Conservation (phyloP, 1,284 basidiomycete genomes). For the Neonothopanus nambi region DNA sequence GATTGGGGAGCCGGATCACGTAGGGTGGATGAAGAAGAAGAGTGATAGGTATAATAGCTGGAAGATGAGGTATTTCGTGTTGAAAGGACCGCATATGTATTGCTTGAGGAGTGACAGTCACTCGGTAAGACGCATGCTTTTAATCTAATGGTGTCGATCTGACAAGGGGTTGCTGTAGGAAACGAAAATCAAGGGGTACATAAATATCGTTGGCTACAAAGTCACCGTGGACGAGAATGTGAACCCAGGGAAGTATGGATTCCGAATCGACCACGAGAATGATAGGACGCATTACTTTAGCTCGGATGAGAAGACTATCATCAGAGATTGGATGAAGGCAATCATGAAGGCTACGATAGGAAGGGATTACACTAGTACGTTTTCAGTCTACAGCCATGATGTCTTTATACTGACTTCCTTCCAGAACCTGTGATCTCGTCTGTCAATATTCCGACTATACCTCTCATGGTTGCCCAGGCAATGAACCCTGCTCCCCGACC, state of each 20-base stretch:
- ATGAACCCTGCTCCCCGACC: conserved; percentile 95
- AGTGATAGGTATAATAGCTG: conserved; percentile 92
- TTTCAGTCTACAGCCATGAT: background rate
- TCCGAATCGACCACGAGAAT: conserved; percentile 89
- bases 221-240: conserved; percentile 92
- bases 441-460: conserved; percentile 96
- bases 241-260: conserved; percentile 92
- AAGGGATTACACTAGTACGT: conserved; percentile 85
- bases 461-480: conserved; percentile 90
- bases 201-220: conserved; percentile 91
- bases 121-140: conserved; percentile 48
- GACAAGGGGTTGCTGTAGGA: conserved; percentile 50
- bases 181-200: conserved; percentile 93
- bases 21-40: conserved; percentile 95
- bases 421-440: conserved; percentile 93
- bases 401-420: background rate
- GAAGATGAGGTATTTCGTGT: conserved; percentile 93
- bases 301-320: conserved; percentile 79
- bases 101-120: conserved; percentile 73
- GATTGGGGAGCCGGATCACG: conserved; percentile 86
- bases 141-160: conserved; percentile 5
- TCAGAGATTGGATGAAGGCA: conserved; percentile 99
- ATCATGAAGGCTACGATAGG: conserved; percentile 99
- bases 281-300: conserved; percentile 92
- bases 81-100: conserved; percentile 92